A percentile compares a stretch with the other conserved stretches of the same genome.
phyloP scores from a whole-genome alignment of 2,329 filamentous ascomycete species.

The Stachybotrys chlorohalonatus region DNA sequence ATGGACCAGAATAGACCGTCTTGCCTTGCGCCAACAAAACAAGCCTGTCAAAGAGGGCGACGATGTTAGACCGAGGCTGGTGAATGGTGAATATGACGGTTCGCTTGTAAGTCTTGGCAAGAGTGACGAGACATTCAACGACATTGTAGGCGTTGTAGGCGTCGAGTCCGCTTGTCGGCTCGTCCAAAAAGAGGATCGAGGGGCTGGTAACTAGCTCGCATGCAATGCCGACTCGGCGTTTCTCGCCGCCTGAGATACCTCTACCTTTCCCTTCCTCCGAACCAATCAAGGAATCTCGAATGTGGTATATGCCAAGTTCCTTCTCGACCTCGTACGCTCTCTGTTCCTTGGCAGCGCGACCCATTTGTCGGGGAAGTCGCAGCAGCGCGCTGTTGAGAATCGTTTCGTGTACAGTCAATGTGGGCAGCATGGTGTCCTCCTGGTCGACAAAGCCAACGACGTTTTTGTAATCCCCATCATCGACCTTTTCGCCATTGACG shows the following conservation, averaged over 20 bases:
- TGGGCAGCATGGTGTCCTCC: conserved; percentile 94
- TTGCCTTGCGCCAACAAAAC: conserved; percentile 81
- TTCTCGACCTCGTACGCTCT: conserved; percentile 88
- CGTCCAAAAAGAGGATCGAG: conserved; percentile 93
- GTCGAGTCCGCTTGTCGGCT: conserved; percentile 92
- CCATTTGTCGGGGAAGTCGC: conserved; percentile 89
- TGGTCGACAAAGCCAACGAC: conserved; percentile 97
- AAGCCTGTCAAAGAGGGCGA: conserved; percentile 91
- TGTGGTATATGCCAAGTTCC: conserved; percentile 89
- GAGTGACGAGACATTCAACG: conserved; percentile 85
- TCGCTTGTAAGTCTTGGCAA: conserved; percentile 93
- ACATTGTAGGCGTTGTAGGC: conserved; percentile 98
- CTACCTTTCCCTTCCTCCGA: conserved; percentile 91
- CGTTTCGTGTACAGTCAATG: conserved; percentile 93
- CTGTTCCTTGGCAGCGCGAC: conserved; percentile 76
- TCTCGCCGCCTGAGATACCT: conserved; percentile 95
- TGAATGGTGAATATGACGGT: conserved; percentile 98
- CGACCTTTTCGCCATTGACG: conserved; percentile 86
- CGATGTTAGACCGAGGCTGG: conserved; percentile 95
- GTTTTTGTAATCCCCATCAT: conserved; percentile 75
- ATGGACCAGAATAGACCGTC: conserved; percentile 89
- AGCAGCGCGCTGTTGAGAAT: conserved; percentile 90
- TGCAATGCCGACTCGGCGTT: conserved; percentile 90
- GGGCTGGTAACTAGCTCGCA: conserved; percentile 97
- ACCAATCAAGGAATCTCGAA: conserved; percentile 89